Conservation (phyloP, 805 yeast species). For the Candida ovalis region DNA sequence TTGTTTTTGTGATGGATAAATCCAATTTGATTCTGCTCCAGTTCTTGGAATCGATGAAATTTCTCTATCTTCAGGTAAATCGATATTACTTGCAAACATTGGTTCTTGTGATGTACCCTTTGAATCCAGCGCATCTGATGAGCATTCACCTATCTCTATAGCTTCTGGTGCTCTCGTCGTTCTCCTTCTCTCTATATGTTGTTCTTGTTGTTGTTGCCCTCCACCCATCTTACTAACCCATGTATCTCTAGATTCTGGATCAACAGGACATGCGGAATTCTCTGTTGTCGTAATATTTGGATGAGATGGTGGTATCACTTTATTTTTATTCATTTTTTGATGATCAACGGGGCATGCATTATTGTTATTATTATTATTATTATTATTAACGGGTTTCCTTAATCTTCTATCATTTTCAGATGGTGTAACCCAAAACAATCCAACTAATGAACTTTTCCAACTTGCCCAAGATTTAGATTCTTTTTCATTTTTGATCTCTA, state of each 20-base stretch:
- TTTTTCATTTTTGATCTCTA: neutral
- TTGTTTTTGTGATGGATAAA: constrained; percentile 93
- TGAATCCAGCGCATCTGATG: constrained; percentile 36
- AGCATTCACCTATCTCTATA: constrained; percentile 31
- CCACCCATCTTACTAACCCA: constrained; percentile 29
- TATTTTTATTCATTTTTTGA: neutral
- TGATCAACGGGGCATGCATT: constrained; percentile 6
- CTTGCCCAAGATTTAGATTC: neutral
- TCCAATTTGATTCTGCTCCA: constrained; percentile 68
- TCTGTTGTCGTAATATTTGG: constrained; percentile 21
- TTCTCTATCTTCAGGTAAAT: constrained; percentile 70
- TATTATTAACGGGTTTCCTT: too few species aligned
- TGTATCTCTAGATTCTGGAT: constrained; percentile 32
- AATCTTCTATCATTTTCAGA: neutral
- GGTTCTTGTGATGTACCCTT: constrained; percentile 30
- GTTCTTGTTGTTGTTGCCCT: neutral
- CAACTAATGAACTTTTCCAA: constrained; percentile 3
- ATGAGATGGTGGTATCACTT: constrained; percentile 3
- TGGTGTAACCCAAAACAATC: constrained; percentile 2
- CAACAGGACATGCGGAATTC: constrained; percentile 35
- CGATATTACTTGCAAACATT: constrained; percentile 30
- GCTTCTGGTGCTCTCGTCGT: constrained; percentile 33
- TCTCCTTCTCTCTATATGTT: too few species aligned
- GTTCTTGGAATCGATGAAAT: constrained; percentile 82
- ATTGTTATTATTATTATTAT: neutral